Base-by-base conservation (phyloP, 768 basidiomycete genomes). In the Inosperma sp. region DNA sequence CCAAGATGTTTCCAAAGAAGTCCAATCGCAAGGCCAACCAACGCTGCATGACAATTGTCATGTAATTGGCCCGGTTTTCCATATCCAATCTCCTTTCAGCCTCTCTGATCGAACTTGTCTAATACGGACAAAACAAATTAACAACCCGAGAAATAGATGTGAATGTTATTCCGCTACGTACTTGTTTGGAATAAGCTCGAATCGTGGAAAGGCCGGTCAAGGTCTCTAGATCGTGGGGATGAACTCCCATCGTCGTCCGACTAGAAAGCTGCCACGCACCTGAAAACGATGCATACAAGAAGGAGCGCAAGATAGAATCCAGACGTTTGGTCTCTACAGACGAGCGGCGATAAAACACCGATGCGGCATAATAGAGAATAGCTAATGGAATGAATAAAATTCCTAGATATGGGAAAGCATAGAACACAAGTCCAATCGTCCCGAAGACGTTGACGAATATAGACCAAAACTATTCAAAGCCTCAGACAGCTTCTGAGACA, bases 1-100 rank as follows among this genome's bases (percentile, higher is more conserved):
- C 72, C 10, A 89, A 66, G n/a, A 81, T 52, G 57, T 85, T 84
- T 1, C 79, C 83, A 21, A 85, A 78, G 21, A 86, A 65, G 53
- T 88, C 85, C 1, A 89, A 72, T 12, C 86, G 72, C 7, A 84
- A 62, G 3, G 74, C 73, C 1, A 86, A 69, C 83, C 83, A 87
- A 39, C 80, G 68, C 61, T 86, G 84, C 49, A 85, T 80, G 4
- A 77, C 69, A 31, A 86, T 72, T 0, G 79, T 81, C 74, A 84
- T 81, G 55, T 78, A 77, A 59, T 81, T 82, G 1, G 84, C 83
- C 49, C 77, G 66, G 57, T 84, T 83, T 58, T 84, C 78, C 65
- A 73, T 60, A 61, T 83, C 80, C 19, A 82, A 63, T 3, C 80
- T 78, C 2, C 68, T 53, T 49, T 85, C 78, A 12, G 80, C 80